Conservation (phyloP, 192 early-diverging fungal species). For the Phycomyces nitens region DNA sequence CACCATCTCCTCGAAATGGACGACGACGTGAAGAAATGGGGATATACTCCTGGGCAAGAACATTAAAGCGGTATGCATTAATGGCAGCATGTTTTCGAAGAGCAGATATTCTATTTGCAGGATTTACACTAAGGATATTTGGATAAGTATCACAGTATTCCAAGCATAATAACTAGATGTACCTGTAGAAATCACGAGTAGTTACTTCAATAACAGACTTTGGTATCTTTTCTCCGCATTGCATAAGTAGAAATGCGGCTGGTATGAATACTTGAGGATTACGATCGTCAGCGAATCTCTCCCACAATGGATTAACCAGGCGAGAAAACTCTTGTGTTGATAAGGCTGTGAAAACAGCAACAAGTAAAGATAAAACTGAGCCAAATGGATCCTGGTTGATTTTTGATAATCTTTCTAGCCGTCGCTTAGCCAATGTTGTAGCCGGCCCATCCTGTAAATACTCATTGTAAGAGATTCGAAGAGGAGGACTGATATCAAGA, state of each 20-base stretch:
- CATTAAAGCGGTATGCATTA: constrained; percentile 45
- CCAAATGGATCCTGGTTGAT: constrained; percentile 42
- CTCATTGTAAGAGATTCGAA: background rate
- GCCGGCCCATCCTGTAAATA: background rate
- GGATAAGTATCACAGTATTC: background rate
- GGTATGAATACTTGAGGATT: constrained; percentile 37
- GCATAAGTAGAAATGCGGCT: constrained; percentile 52
- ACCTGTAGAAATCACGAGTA: constrained; percentile 47
- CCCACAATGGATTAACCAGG: constrained; percentile 43
- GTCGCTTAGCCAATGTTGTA: constrained; percentile 21
- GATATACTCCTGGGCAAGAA: constrained; percentile 46
- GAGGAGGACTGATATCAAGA: constrained; percentile 11
- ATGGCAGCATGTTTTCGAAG: constrained; percentile 42
- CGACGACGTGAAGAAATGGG: constrained; percentile 41
- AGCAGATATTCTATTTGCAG: constrained; percentile 32
- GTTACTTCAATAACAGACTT: constrained; percentile 38
- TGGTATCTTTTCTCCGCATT: constrained; percentile 53
- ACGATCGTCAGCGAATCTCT: constrained; percentile 46
- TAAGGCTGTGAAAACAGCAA: constrained; percentile 49
- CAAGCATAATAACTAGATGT: background rate
- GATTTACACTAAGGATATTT: constrained; percentile 30
- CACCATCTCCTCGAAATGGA: constrained; percentile 43
- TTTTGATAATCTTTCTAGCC: constrained; percentile 30
- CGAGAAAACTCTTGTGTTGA: constrained; percentile 34
- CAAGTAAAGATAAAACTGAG: constrained; percentile 44